Evolutionary conservation across 352 stramenopile species (phyloP).

Genomic region (Pythium utonaiense): DNA sequence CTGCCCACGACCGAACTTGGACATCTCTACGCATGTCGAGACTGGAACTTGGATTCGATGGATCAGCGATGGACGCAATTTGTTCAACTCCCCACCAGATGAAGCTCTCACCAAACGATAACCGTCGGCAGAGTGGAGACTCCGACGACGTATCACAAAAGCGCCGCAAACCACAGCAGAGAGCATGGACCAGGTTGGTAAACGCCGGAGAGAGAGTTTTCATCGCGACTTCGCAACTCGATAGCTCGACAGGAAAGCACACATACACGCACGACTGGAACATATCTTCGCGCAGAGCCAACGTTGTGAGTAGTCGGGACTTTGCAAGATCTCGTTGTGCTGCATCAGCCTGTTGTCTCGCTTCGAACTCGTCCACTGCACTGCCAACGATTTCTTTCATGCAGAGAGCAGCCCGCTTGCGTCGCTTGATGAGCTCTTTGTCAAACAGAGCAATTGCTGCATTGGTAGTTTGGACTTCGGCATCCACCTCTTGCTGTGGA

Average conservation of each 20-base stretch:
- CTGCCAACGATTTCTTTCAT: conserved; percentile 28
- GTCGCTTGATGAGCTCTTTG: conserved; percentile 33
- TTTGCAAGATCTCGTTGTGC: conserved; percentile 11
- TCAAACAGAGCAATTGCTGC: conserved; percentile 23
- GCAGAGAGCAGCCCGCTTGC: conserved; percentile 26
- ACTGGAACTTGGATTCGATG: not conserved
- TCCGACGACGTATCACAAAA: conserved; percentile 24
- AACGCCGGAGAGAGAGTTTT: not conserved
- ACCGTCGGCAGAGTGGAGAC: conserved; percentile 20
- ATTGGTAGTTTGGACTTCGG: conserved; percentile 25
- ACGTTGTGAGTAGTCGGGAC: conserved; percentile 19
- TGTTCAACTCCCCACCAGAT: conserved; percentile 31
- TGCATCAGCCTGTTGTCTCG: conserved; percentile 9
- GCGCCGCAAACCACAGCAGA: conserved; percentile 29
- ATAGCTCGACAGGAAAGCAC: conserved; percentile 31
- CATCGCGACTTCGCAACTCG: not conserved
- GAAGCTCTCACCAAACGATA: conserved; percentile 29
- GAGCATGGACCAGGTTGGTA: conserved; percentile 18
- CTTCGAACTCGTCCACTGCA: conserved; percentile 25
- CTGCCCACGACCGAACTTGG: conserved; percentile 23
- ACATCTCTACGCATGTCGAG: not conserved
- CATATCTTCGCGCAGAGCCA: conserved; percentile 20
- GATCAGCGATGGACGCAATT: not conserved
- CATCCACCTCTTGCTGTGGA: conserved; percentile 1
- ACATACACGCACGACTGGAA: conserved; percentile 29